Evolutionary conservation across 441 rosid genomes (phyloP).

Genomic region (Iberis amara): DNA sequence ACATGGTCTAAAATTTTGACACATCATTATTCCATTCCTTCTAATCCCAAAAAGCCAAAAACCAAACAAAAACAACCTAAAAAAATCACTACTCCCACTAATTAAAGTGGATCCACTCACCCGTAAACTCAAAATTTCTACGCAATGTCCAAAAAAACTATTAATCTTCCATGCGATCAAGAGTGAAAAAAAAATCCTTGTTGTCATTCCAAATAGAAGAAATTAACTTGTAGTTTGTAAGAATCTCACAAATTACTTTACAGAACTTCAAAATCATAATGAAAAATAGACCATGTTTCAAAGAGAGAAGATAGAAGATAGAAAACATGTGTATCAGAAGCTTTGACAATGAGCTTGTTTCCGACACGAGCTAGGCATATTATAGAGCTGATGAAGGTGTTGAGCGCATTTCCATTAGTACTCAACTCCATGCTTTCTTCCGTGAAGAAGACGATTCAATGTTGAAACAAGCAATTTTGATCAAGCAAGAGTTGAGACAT

Average conservation of each 20-base stretch:
- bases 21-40: too few species aligned
- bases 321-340: slow-evolving; percentile 59
- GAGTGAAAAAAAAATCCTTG: slow-evolving; percentile 17
- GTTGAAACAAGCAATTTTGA: too few species aligned
- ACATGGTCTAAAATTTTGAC: too few species aligned
- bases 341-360: slow-evolving; percentile 72
- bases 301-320: background rate
- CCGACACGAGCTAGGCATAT: slow-evolving; percentile 74
- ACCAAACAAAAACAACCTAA: too few species aligned
- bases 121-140: too few species aligned
- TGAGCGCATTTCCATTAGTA: slow-evolving; percentile 64
- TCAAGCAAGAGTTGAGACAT: too few species aligned
- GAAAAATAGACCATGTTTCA: background rate
- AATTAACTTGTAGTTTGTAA: background rate
- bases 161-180: too few species aligned
- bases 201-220: background rate
- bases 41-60: too few species aligned
- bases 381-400: slow-evolving; percentile 67
- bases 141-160: too few species aligned
- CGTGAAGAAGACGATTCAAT: too few species aligned
- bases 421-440: slow-evolving; percentile 48
- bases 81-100: too few species aligned
- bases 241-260: background rate
- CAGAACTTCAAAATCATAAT: slow-evolving; percentile 2
- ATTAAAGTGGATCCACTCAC: too few species aligned